Percentiles rank a stretch among this genome's conserved stretches.
Conservation (phyloP, 1,284 basidiomycete genomes). For the Puccinia hordei region DNA sequence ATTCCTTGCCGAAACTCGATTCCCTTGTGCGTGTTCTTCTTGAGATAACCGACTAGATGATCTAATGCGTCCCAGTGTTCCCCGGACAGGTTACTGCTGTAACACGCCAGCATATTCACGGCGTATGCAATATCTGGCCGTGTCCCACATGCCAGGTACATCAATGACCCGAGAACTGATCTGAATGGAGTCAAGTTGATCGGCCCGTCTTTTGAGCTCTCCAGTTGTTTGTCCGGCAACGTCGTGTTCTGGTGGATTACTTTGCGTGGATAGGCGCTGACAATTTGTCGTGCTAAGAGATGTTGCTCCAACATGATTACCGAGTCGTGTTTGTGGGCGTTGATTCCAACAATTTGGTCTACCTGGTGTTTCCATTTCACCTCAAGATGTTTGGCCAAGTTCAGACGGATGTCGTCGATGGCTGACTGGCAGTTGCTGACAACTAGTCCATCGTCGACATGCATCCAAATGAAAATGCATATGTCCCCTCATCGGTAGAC, state of each 20-base stretch:
- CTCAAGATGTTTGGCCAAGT: not conserved
- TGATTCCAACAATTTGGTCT: constrained; percentile 17
- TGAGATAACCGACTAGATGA: constrained; percentile 4
- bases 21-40: not conserved
- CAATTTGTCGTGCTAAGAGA: not conserved
- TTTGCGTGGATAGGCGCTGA: not conserved
- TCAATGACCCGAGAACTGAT: not conserved
- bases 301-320: not conserved
- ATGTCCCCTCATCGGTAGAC: not conserved
- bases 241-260: not conserved
- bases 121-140: too few species aligned
- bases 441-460: constrained; percentile 23
- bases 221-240: not conserved
- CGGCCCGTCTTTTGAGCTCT: not conserved
- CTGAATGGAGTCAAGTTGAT: not conserved
- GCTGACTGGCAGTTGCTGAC: not conserved
- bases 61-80: constrained; percentile 6
- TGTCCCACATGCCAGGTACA: too few species aligned
- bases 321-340: not conserved
- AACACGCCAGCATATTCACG: not conserved
- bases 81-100: not conserved
- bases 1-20: not conserved
- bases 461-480: constrained; percentile 1
- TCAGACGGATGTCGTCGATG: not conserved
- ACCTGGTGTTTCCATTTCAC: constrained; percentile 6